Evolutionary conservation across 108 stramenopile species (phyloP), one percentile per base, ranked within the genome.

Genomic region (Ochromonas danica): DNA sequence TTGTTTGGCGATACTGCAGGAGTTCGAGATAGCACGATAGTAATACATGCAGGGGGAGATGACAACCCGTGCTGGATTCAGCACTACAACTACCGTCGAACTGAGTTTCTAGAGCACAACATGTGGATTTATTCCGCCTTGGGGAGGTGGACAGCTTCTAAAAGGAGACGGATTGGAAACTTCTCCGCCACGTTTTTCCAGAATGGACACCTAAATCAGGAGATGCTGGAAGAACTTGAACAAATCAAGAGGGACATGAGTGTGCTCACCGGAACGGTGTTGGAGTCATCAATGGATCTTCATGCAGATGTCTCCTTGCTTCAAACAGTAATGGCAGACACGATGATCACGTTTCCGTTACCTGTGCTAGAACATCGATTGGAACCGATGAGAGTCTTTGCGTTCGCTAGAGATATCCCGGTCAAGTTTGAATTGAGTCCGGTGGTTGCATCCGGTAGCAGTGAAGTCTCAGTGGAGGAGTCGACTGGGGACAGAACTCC

Each of bases 91-190:
- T 57, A 57, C 51, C 51, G 51, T 57, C 51, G 51, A 57, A 57
- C 17, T 57, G 51, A 57, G 51, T 57, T 57, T 57, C 51, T 57
- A 57, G 51, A 57, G 51, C 51, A 57, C 51, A 57, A 57, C 51
- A 57, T 57, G 51, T 57, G 51, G 51, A 57, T 57, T 57, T 57
- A 57, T 57, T 57, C 51, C 51, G 51, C 51, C 51, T 57, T 57
- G 51, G 51, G 51, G 51, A 57, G 51, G 51, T 57, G 51, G 51
- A 57, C 51, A 57, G 51, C 51, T 57, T 57, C 51, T 57, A 57
- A 57, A 57, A 57, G 51, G 51, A 57, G 51, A 57, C 51, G 51
- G 51, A 57, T 57, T 57, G 51, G 51, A 57, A 57, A 57, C 51
- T 57, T 57, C 51, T 57, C 51, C 51, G 51, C 51, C 51, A 57